A percentile compares a stretch with the other conserved stretches of the same genome.
phyloP scores from a whole-genome alignment of 2,329 filamentous ascomycete genomes.

The Lecanosticta acicola region DNA sequence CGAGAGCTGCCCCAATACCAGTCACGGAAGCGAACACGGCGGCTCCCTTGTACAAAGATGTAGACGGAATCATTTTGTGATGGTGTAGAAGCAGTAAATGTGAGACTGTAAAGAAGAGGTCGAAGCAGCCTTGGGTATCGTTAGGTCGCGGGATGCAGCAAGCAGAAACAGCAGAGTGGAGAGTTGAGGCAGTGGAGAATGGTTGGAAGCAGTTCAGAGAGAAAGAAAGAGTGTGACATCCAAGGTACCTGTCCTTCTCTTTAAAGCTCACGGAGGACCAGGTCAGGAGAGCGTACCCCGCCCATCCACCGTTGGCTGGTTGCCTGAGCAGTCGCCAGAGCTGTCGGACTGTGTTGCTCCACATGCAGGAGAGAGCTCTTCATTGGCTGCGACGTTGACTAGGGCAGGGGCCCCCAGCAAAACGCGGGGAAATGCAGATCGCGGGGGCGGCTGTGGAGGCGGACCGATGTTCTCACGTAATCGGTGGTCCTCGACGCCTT shows the following conservation, averaged over 20 bases:
- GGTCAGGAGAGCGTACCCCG: slow-evolving; percentile 2
- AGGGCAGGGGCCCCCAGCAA: not conserved
- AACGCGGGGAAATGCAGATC: not conserved
- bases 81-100: not conserved
- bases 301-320: too few species aligned
- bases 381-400: not conserved
- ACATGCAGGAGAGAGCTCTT: too few species aligned
- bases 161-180: slow-evolving; percentile 1
- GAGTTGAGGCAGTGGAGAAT: slow-evolving; percentile 1
- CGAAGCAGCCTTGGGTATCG: not conserved
- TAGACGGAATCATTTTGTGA: not conserved
- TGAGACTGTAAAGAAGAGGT: not conserved
- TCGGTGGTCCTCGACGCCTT: too few species aligned
- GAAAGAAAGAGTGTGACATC: not conserved
- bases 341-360: not conserved
- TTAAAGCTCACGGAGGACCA: not conserved
- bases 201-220: slow-evolving; percentile 5
- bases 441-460: not conserved
- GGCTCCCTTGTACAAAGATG: slow-evolving; percentile 23
- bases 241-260: slow-evolving; percentile 1
- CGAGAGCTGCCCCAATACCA: slow-evolving; percentile 29
- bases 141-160: not conserved
- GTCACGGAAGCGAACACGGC: slow-evolving; percentile 29
- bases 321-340: not conserved
- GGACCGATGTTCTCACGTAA: not conserved